Evolutionary conservation across 805 yeast genomes (phyloP).

Genomic region (Saturnispora mendoncae): DNA sequence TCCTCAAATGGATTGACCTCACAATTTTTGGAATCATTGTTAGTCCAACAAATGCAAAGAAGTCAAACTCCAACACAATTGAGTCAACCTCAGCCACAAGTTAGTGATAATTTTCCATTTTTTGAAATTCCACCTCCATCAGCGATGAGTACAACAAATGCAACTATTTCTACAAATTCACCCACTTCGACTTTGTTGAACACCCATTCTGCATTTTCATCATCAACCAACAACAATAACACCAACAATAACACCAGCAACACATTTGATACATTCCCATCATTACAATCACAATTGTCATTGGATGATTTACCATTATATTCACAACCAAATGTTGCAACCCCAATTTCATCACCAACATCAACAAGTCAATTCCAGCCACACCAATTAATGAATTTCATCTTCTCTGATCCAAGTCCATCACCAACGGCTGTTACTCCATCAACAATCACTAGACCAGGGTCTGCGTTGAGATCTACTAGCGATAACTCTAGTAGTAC

Average conservation of each 20-base stretch:
- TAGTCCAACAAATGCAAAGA: slow-evolving; percentile 10
- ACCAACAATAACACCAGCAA: slow-evolving; percentile 5
- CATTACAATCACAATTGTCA: not conserved
- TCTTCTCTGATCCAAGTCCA: slow-evolving; percentile 3
- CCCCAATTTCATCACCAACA: slow-evolving; percentile 1
- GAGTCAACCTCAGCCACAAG: slow-evolving; percentile 8
- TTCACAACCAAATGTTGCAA: not conserved
- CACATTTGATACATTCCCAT: slow-evolving; percentile 2
- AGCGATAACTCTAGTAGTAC: not conserved
- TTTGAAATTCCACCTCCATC: not conserved
- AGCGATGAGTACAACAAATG: not conserved
- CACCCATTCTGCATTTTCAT: not conserved
- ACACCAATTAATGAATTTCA: slow-evolving; percentile 5
- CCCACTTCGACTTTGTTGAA: slow-evolving; percentile 1
- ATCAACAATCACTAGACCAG: not conserved
- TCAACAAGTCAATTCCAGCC: slow-evolving; percentile 7
- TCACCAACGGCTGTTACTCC: not conserved
- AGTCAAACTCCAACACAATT: slow-evolving; percentile 6
- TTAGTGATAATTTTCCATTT: not conserved
- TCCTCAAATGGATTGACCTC: slow-evolving; percentile 1
- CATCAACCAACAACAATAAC: slow-evolving; percentile 7
- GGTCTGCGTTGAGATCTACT: not conserved
- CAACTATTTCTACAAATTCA: not conserved
- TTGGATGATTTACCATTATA: slow-evolving; percentile 4
- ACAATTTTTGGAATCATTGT: slow-evolving; percentile 10